These are phyloP conservation scores for Sarocladium oryzae DNA, from an alignment of 2,329 filamentous ascomycete species.

Conservation along the genomic window DNA sequence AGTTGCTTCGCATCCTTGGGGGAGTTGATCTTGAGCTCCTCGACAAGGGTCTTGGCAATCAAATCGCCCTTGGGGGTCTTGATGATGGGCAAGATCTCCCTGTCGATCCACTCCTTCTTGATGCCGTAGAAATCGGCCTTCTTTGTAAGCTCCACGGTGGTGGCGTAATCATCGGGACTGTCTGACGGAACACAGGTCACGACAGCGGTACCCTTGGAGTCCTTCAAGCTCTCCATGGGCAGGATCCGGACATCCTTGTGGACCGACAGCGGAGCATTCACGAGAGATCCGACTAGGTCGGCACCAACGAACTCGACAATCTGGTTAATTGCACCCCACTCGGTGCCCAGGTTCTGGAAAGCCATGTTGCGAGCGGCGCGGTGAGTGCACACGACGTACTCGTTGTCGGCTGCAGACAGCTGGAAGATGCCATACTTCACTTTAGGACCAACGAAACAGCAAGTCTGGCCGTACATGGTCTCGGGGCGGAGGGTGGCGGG, in stretches of 20 bases:
- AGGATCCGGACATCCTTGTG: conserved; percentile 82
- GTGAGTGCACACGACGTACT: conserved; percentile 80
- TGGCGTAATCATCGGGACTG: conserved; percentile 89
- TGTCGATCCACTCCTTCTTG: conserved; percentile 90
- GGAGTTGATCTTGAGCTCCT: conserved; percentile 92
- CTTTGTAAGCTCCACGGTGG: conserved; percentile 79
- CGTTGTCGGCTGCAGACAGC: conserved; percentile 53
- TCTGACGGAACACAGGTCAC: conserved; percentile 95
- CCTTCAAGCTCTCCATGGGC: conserved; percentile 90
- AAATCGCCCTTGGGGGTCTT: conserved; percentile 86
- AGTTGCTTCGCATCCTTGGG: conserved; percentile 89
- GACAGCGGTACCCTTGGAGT: conserved; percentile 92
- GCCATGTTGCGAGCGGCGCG: conserved; percentile 93
- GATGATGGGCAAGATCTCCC: conserved; percentile 85
- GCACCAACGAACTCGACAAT: conserved; percentile 70
- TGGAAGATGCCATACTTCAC: conserved; percentile 84
- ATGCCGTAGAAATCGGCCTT: conserved; percentile 96
- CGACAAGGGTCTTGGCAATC: conserved; percentile 74
- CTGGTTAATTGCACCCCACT: conserved; percentile 69
- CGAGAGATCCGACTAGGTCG: conserved; percentile 78
- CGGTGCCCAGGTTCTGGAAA: conserved; percentile 79
- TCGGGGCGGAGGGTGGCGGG: conserved; percentile 90
- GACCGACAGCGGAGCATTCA: conserved; percentile 82
- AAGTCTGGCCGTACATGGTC: conserved; percentile 98
- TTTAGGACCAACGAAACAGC: conserved; percentile 88